Evolutionary conservation across 2,329 filamentous ascomycete species (phyloP).

Genomic region (Monosporascus ibericus): DNA sequence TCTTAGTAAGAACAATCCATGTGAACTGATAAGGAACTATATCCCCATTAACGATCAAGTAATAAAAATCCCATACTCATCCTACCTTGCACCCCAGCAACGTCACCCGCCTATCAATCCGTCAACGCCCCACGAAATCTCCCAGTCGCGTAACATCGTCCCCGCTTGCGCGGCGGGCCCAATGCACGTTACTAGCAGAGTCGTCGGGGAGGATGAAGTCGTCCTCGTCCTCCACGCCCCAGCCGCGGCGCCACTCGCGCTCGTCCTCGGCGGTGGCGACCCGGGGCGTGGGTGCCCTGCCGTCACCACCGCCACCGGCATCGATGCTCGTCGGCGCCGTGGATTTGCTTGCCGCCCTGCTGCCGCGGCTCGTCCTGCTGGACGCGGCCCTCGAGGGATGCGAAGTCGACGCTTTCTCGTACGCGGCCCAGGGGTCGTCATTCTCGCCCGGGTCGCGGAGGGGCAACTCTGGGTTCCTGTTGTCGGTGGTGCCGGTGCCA

Average conservation of each 20-base stretch:
- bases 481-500: not conserved
- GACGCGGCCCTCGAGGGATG: not conserved
- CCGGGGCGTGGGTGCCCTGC: not conserved
- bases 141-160: not conserved
- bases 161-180: not conserved
- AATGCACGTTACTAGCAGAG: conserved; percentile 5
- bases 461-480: not conserved
- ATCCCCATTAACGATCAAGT: too few relatives aligned
- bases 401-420: not conserved
- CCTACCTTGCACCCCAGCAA: too few relatives aligned
- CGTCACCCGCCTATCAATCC: not conserved
- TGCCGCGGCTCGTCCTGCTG: not conserved
- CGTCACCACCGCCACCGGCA: not conserved
- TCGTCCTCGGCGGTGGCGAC: not conserved
- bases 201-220: conserved; percentile 3
- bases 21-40: too few relatives aligned
- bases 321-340: not conserved
- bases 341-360: not conserved
- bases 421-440: not conserved
- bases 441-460: not conserved
- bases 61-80: too few relatives aligned
- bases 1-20: too few relatives aligned
- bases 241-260: not conserved
- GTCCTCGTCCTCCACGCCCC: not conserved
- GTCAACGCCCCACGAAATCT: not conserved